Base-by-base conservation (phyloP, 164 flowering plant genomes). In the Berberis thunbergii region DNA sequence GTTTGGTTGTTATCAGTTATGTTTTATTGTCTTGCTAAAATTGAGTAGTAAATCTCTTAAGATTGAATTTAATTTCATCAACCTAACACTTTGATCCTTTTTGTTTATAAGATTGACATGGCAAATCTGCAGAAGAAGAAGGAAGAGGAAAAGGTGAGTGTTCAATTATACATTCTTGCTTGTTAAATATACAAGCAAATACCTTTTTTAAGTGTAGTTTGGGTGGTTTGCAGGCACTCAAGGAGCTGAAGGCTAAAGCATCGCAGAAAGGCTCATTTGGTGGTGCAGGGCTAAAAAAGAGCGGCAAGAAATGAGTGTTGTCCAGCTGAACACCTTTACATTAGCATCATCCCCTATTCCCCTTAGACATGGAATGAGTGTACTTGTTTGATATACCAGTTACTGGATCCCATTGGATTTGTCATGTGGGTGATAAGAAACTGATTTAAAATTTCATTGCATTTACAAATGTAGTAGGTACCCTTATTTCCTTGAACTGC, bases 271-370 rank as follows among this genome's bases (percentile, higher is more conserved):
- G 98, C 1, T 3, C 86, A 10, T 74, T 92, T 66, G 98, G 98
- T 62, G 98, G 98, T 70, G 38, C 96, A 10, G 98, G 98, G 9
- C 84, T 89, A 41, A 91, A 91, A 91, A 91, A 91, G 69, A 91
- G 98, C 70, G 98, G 98, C 60, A 91, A 91, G 83, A 91, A 89
- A 73, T 89, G 81, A 84, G 76, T 61, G 54, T 11, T 52, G 4
- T 52, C 3, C n/a, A 7, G 8, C n/a, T 7, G 54, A 52, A 48
- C 50, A 48, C 4, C 50, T 6, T 11, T 6, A 48, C 10, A 6
- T 6, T 48, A 26, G 10, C n/a, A 50, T 52, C 2, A 12, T 7
- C 13, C 13, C n/a, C 13, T 11, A 52, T 48, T 11, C 54, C 54
- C 2, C 12, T 52, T 11, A 52, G n/a, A 46, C 26, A 26, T 26